Conservation (phyloP, 371 early-diverging fungal species). For the Batkoa obscura region DNA sequence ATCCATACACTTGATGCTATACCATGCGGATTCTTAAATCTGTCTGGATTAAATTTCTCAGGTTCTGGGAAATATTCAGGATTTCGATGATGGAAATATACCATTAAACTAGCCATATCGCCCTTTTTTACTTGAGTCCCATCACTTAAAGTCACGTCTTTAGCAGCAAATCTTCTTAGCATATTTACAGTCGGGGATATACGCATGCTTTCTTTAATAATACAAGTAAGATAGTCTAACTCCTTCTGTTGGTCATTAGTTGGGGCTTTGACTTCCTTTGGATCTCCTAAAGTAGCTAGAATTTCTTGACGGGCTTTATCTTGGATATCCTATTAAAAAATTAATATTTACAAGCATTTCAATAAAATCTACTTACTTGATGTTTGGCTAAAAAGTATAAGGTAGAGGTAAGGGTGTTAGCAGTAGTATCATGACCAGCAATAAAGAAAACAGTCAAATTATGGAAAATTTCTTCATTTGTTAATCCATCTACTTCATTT, state of each 20-base stretch:
- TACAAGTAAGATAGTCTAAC: background rate
- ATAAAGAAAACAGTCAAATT: background rate
- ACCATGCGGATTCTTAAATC: background rate
- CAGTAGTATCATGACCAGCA: background rate
- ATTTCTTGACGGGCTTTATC: background rate
- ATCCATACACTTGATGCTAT: background rate
- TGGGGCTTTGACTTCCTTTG: background rate
- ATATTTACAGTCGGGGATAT: background rate
- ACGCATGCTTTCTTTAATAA: constrained; percentile 1
- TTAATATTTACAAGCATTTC: background rate
- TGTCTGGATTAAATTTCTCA: background rate
- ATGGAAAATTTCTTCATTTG: background rate
- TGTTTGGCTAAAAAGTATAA: background rate
- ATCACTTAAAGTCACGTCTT: background rate
- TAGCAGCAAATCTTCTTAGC: background rate
- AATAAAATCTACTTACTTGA: background rate
- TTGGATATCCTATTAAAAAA: background rate
- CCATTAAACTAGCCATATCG: background rate
- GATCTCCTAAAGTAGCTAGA: background rate
- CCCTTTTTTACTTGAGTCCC: background rate
- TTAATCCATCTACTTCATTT: background rate
- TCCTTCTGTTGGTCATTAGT: background rate
- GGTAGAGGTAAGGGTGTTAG: background rate
- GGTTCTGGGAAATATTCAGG: background rate
- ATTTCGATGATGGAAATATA: background rate